Percentiles rank a stretch among this genome's conserved stretches.
These are phyloP conservation scores for Craterostigma plantagineum DNA, from an alignment of 257 asterid species.

Conservation along the genomic window DNA sequence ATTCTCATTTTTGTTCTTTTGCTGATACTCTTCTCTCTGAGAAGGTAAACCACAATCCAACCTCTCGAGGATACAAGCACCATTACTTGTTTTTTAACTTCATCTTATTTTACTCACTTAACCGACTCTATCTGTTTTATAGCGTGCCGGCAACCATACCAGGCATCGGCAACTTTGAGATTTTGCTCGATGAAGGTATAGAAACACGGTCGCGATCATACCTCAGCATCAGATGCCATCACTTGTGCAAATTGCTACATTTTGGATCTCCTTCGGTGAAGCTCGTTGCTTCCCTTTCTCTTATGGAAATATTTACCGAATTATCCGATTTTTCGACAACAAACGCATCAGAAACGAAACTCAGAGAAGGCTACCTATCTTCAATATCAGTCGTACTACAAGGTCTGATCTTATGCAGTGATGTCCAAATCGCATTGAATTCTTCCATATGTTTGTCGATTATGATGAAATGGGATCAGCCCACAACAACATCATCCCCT, in stretches of 20 bases:
- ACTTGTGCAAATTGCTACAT: slow-evolving; percentile 70
- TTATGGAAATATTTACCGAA: slow-evolving; percentile 44
- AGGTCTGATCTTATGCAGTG: slow-evolving; percentile 52
- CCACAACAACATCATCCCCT: slow-evolving; percentile 13
- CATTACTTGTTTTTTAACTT: background rate
- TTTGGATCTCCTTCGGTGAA: slow-evolving; percentile 59
- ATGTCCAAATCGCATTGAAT: slow-evolving; percentile 38
- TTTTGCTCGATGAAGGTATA: slow-evolving; percentile 22
- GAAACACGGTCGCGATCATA: slow-evolving; percentile 22
- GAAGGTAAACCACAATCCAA: slow-evolving; percentile 34
- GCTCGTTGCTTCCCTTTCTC: slow-evolving; percentile 53
- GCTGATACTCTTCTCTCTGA: slow-evolving; percentile 50
- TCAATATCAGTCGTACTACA: slow-evolving; percentile 46
- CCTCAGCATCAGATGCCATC: slow-evolving; percentile 48
- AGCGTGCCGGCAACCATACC: slow-evolving; percentile 51
- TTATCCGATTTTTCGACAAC: slow-evolving; percentile 18
- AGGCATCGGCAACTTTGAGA: slow-evolving; percentile 28
- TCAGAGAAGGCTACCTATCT: slow-evolving; percentile 27
- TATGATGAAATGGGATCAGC: slow-evolving; percentile 39
- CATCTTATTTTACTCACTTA: slow-evolving; percentile 33
- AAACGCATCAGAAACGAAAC: slow-evolving; percentile 19
- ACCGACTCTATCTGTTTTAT: slow-evolving; percentile 31
- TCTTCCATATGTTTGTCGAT: slow-evolving; percentile 56
- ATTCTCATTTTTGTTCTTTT: slow-evolving; percentile 41
- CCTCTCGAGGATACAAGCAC: no score